Base-by-base conservation (phyloP, 2,329 filamentous ascomycete genomes). In the Epichloe scottii region DNA sequence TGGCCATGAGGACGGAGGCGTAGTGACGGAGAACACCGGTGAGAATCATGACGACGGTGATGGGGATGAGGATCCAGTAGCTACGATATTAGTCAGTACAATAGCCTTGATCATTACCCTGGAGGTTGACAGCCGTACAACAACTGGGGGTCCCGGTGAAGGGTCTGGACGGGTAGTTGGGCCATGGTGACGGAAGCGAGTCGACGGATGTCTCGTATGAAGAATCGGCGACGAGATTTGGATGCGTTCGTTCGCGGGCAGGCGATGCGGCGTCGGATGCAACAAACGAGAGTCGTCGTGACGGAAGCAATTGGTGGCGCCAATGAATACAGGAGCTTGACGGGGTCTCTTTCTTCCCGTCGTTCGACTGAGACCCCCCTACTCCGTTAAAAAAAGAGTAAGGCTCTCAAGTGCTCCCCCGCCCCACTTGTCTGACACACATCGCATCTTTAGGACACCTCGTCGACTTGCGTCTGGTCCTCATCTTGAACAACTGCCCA, bases 61-160 rank as follows among this genome's bases (percentile, higher is more conserved):
- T 98, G 55, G 93, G 93, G 56, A 96, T 84, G 54, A 98, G 78
- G 70, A 98, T 98, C 93, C 93, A 98, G 77, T 96, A 97, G 73
- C 93, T 98, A 62, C 50, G 54, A 10, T 11, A 15, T 3, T 37
- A 12, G 48, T 53, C 23, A 52, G 46, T 35, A 41, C 11, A 12
- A 21, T 30, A 33, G 30, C 21, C 19, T 26, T 37, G 17, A n/a
- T 34, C 12, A 19, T 39, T 14, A 26, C 19, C 40, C 11, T 21
- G 10, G 30, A 6, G n/a, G 5, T 7, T 26, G 34, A 30, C 17
- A 15, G 4, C 69, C 87, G 66, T 75, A 97, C 93, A 98, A 95
- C 58, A 98, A 77, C 71, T 95, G 90, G 64, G 93, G 91, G 85
- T 98, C 94, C 80, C 93, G 73, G 74, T 95, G 87, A 80, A 98